Evolutionary conservation across 2,329 filamentous ascomycete species (phyloP), one percentile per base, ranked within the genome.

Genomic region (Nemania abortiva): DNA sequence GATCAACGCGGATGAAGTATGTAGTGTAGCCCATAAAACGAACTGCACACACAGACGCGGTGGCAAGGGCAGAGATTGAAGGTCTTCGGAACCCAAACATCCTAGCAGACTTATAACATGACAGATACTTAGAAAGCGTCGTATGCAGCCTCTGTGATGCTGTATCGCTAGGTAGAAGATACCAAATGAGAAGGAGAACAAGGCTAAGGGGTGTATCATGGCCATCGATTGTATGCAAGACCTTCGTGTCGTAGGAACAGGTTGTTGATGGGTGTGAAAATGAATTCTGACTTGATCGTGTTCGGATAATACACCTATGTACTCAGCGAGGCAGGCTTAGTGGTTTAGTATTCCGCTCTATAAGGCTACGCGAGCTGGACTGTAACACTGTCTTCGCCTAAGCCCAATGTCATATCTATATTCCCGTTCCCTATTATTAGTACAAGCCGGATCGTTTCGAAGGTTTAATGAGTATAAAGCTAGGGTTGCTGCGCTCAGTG

Each of bases 131-230:
- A 39, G 24, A 18, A 53, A 22, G n/a, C 18, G n/a, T 20, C 63
- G 20, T n/a, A 52, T 49, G 64, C n/a, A 45, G 22, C 61, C 15
- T 27, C 24, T n/a, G 15, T 52, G 29, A 15, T 27, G 54, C 15
- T 65, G 49, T 11, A 70, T 37, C 6, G 65, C 57, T 29, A 63
- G 47, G 54, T 20, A 68, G 55, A 68, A 70, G 6, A 63, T 29
- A 9, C 57, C 2, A 39, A 29, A 50, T 13, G 57, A 42, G 13
- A 68, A 34, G 7, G 63, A 18, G 24, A 68, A 68, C 2, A 11
- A 31, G 29, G 29, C 1, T 49, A 57, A 27, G 37, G n/a, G 53
- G 47, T 50, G 20, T 11, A 24, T 50, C 10, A 27, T 27, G 20
- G 18, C 22, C 11, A 24, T 50, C 10, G 22, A 15, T 22, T 4